Evolutionary conservation across 2,329 filamentous ascomycete species (phyloP), one percentile per base, ranked within the genome.

Genomic region (Pestalotiopsis sp.): DNA sequence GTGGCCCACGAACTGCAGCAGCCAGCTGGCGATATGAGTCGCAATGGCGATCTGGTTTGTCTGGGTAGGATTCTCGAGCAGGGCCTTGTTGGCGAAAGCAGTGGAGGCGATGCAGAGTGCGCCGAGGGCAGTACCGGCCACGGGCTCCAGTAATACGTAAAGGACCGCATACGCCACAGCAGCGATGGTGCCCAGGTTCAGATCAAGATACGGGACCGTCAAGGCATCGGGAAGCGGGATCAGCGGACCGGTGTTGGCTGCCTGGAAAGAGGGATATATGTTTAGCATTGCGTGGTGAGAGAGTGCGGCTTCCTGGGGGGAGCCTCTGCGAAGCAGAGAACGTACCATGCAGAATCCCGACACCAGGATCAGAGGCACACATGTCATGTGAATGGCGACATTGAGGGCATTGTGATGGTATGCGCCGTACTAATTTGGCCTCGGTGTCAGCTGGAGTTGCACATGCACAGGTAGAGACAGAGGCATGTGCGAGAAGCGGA

Each of bases 91-190:
- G 69, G 88, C 88, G 68, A 88, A 90, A 3, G 93, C 94, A 11
- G 94, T 92, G 67, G 88, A 90, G 23, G 84, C 91, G 58, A 98
- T 83, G 70, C 97, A 90, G 39, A 98, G 84, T 3, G 93, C 88
- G 5, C 93, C 90, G 57, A 97, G 84, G 36, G 93, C 83, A 12
- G 89, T 90, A 64, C 96, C 96, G 12, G 96, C 96, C 0, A 98
- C 94, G 1, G 96, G 96, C 78, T 99, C 96, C 76, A 99, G 91
- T 25, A 99, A 88, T 62, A 98, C 86, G 78, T 98, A 99, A 67
- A 98, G 88, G 2, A 87, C 87, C 49, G 92, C 88, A 81, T 96
- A 98, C 36, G 91, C 76, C 66, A 89, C 86, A 41, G 90, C 89
- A 59, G 83, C 82, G 67, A 92, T 87, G 13, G 88, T 93, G 71